Evolutionary conservation across 495 filamentous ascomycete genomes (phyloP).

Genomic region (Pyrenula aspistea): DNA sequence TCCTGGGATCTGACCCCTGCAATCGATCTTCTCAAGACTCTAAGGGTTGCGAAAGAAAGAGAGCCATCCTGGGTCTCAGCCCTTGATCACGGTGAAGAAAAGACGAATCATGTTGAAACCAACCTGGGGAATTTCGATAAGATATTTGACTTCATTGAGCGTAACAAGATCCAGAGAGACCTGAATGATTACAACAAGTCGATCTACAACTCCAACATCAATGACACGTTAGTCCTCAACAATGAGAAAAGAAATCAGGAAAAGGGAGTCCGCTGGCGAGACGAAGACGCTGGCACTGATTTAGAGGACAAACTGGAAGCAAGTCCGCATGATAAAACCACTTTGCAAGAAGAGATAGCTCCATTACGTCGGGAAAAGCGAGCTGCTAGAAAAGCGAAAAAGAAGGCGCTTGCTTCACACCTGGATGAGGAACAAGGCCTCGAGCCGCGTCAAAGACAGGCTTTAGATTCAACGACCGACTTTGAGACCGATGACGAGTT

Average conservation of each 20-base stretch:
- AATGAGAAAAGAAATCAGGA: neutral
- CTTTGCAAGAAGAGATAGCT: slow-evolving; percentile 10
- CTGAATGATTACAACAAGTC: slow-evolving; percentile 1
- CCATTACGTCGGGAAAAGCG: neutral
- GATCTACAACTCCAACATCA: neutral
- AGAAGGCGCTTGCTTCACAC: neutral
- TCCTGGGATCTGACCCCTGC: slow-evolving; percentile 38
- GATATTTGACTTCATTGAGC: slow-evolving; percentile 25
- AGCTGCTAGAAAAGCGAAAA: neutral
- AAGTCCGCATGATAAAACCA: slow-evolving; percentile 2
- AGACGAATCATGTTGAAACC: neutral
- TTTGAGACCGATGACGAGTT: slow-evolving; percentile 14
- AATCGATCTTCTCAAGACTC: slow-evolving; percentile 26
- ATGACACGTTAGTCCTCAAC: neutral
- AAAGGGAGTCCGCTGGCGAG: slow-evolving; percentile 21
- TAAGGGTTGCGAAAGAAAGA: neutral
- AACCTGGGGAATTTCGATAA: slow-evolving; percentile 30
- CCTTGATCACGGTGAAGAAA: neutral
- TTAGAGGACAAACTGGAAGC: slow-evolving; percentile 12
- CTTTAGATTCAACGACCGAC: neutral
- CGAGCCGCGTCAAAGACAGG: neutral
- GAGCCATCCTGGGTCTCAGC: neutral
- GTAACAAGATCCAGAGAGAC: neutral
- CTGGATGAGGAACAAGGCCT: neutral
- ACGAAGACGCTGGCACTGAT: slow-evolving; percentile 16